Base-by-base conservation (phyloP, 2,329 filamentous ascomycete species). In the Ceratocystis harringtonii region DNA sequence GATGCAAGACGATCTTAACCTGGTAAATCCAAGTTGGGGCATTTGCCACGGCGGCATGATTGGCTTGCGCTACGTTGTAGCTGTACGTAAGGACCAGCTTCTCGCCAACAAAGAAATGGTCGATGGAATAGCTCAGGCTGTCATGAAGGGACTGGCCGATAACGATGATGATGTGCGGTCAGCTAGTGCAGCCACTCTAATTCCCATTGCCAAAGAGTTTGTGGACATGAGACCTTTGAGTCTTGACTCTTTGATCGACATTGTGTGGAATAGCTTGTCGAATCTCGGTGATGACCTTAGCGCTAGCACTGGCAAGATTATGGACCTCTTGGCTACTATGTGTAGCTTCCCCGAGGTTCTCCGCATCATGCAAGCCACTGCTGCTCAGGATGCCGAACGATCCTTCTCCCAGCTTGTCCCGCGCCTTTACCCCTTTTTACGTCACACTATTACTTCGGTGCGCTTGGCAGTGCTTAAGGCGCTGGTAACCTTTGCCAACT, bases 41-140 rank as follows among this genome's bases (percentile, higher is more conserved):
- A 89, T 96, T 45, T 96, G 92, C 71, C 95, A 99, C 74, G 94
- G 94, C 69, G 94, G 94, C 68, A 99, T 99, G 94, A 92, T 97
- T 60, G 94, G 94, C 6, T 77, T 99, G 71, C 84, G 92, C 71
- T 99, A 99, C 72, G 84, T 99, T 60, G 94, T 99, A 36, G 94
- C 94, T 7, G 90, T 99, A 44, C 85, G 94, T 62, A 96, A 94
- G 71, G 94, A 97, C 73, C 78, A 99, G 2, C 82, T 99, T 5
- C 82, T 97, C 30, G 83, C 90, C 71, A 88, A 96, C 71, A 83
- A 82, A 30, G 83, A 87, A 62, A 86, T 99, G 74, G 91, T 99
- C 74, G 94, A 99, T 73, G 94, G 92, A 3, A 89, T 97, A 3
- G 86, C 96, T 64, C 83, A 85, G 68, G 90, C 92, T 60, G 94